These are phyloP conservation scores for Trichoderma koningii DNA, from an alignment of 2,329 filamentous ascomycete species.

Conservation along the genomic window DNA sequence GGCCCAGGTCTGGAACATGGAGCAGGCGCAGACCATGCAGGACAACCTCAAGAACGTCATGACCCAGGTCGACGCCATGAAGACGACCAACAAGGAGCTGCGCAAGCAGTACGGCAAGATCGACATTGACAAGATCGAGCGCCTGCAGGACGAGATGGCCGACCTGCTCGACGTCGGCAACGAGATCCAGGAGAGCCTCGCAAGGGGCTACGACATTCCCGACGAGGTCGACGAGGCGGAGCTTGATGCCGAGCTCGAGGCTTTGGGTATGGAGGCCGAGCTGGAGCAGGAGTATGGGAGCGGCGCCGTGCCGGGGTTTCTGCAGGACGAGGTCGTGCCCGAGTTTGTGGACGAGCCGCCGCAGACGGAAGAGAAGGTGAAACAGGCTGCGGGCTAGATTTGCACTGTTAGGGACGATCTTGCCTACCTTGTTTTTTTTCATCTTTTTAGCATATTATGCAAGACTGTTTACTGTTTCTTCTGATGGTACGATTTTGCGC, in stretches of 20 bases:
- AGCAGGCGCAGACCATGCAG: slow-evolving; percentile 97
- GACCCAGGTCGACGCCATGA: slow-evolving; percentile 97
- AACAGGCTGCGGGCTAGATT: slow-evolving; percentile 68
- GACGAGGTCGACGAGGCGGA: slow-evolving; percentile 97
- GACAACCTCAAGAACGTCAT: slow-evolving; percentile 98
- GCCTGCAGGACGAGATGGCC: slow-evolving; percentile 98
- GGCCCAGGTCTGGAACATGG: slow-evolving; percentile 98
- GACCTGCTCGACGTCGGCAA: slow-evolving; percentile 97
- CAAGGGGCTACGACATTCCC: slow-evolving; percentile 87
- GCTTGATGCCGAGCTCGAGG: slow-evolving; percentile 93
- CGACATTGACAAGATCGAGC: slow-evolving; percentile 95
- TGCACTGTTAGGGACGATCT: not conserved
- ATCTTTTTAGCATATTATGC: not conserved
- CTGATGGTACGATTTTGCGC: not conserved
- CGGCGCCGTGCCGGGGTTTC: slow-evolving; percentile 74
- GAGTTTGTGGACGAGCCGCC: slow-evolving; percentile 94
- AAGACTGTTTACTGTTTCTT: not conserved
- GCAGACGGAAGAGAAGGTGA: slow-evolving; percentile 70
- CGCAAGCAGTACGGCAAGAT: slow-evolving; percentile 96
- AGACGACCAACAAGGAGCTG: slow-evolving; percentile 91
- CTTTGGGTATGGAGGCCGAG: slow-evolving; percentile 90
- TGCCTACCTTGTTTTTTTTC: not conserved
- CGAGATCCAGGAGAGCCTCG: slow-evolving; percentile 95
- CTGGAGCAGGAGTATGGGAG: slow-evolving; percentile 67
- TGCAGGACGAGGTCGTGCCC: slow-evolving; percentile 83